Conservation (phyloP, 306 rosid genomes). For the Ammopiptanthus mongolicus region DNA sequence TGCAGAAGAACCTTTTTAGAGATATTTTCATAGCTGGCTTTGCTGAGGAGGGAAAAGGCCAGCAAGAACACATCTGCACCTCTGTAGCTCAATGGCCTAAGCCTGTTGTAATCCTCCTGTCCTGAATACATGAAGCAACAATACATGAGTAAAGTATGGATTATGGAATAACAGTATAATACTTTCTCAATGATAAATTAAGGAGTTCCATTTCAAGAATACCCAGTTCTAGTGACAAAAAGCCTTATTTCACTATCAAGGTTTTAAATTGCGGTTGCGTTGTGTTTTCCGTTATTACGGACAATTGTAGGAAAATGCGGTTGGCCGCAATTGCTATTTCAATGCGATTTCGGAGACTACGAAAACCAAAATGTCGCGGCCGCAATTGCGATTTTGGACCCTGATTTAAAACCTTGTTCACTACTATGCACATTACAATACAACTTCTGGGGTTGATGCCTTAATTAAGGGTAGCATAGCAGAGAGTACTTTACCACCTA, state of each 20-base stretch:
- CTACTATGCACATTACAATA: not conserved
- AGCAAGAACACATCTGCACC: conserved; percentile 94
- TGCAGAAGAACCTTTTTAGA: conserved; percentile 62
- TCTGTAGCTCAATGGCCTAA: conserved; percentile 93
- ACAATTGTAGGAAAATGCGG: no score
- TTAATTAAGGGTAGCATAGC: not conserved
- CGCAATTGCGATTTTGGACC: no score
- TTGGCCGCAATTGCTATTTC: no score
- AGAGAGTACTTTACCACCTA: not conserved
- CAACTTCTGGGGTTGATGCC: not conserved
- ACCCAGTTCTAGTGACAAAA: not conserved
- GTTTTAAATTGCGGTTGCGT: no score
- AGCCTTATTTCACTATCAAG: no score
- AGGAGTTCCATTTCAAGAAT: not conserved
- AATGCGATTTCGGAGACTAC: no score
- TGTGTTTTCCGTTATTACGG: no score
- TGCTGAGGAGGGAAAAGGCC: conserved; percentile 91
- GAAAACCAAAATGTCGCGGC: no score
- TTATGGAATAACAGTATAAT: not conserved
- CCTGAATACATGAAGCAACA: conserved; percentile 42
- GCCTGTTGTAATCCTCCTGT: conserved; percentile 91
- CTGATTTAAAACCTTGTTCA: no score
- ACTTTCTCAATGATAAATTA: not conserved
- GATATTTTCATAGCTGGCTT: conserved; percentile 91
- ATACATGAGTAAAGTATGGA: not conserved